Evolutionary conservation across 768 basidiomycete species (phyloP), one percentile per base, ranked within the genome.

Genomic region (Phanerochaete sordida): DNA sequence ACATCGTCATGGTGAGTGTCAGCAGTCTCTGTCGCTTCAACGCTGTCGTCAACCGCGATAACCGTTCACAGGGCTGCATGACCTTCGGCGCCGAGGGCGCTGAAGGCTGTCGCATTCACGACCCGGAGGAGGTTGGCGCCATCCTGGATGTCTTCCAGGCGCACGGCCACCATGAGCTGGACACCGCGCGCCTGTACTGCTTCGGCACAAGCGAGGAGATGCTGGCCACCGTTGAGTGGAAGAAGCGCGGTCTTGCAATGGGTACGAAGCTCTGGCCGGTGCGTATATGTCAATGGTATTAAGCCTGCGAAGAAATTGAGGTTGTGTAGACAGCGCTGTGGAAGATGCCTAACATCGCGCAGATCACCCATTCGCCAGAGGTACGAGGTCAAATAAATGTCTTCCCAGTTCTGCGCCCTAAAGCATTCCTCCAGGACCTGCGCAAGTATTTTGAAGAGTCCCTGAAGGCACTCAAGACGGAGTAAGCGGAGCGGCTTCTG

Each of bases 231-330:
- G 73, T 80, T 54, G 73, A 78, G 62, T 81, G 81, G 75, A 72
- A 80, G 59, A 70, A 72, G 47, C 77, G 81, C 37, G 83, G 83
- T 0, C 66, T 87, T 27, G 76, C 77, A 59, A 71, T 87, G 44
- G 84, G 85, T 46, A 87, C 84, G 1, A 88, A 88, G 68, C 77
- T 84, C 19, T 79, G 77, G 24, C 61, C 61, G 13, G 54, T 16
- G 19, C 28, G 30, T 2, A 56, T 60, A 19, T 33, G 23, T 8
- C 21, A 11, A n/a, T 6, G 8, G 3, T 43, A 19, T 6, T 5
- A 5, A 26, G 16, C 13, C 3, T 19, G 3, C 6, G 47, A 19
- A 26, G 11, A 6, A 24, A 23, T 3, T 26, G 23, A 11, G 5
- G 24, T 3, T 6, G 5, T 6, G 7, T 12, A 26, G 47, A 23